Evolutionary conservation across 2,329 filamentous ascomycete species (phyloP), one percentile per base, ranked within the genome.

Genomic region (Clonostachys rhizophaga): DNA sequence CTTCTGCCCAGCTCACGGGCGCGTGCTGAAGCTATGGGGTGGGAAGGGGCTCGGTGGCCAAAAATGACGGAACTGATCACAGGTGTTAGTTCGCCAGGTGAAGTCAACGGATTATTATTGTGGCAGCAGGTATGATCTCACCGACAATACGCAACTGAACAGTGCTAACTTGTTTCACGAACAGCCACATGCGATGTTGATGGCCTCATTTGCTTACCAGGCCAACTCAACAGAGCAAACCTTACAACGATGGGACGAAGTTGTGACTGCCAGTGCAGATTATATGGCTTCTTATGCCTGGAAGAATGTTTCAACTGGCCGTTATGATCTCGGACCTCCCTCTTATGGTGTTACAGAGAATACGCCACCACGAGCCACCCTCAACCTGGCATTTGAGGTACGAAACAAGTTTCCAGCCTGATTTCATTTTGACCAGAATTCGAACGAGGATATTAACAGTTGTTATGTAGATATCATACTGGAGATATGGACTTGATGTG

Each of bases 271-370:
- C 0, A 69, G 74, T 0, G 80, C 80, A 2, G 74, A 82, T 51
- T 84, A 80, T 55, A 83, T 84, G 79, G 74, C 68, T 3, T 76
- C 71, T 5, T 83, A 74, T 52, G 78, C 78, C 1, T 83, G 69
- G 60, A 74, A 63, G 54, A 83, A 84, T 54, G 51, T 60, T 5
- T 69, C 71, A 0, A 79, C 75, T 2, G 60, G 66, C 8, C 60
- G 71, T 18, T 83, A 80, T 53, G 79, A 74, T 44, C 61, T 75
- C 7, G 71, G 71, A 0, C 68, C 71, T 14, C 72, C 71, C 14
- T 24, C 72, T 53, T 72, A 72, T 17, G 69, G 69, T 1, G 71
- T 67, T 1, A 70, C 74, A 2, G 80, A 84, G 54, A 84, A 82
- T 52, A 83, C 80, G 0, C 69, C 70, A 11, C 78, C 79, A 1